These are phyloP conservation scores for Chlamydomonas incerta DNA, from an alignment of 139 green algal genomes.

Conservation along the genomic window DNA sequence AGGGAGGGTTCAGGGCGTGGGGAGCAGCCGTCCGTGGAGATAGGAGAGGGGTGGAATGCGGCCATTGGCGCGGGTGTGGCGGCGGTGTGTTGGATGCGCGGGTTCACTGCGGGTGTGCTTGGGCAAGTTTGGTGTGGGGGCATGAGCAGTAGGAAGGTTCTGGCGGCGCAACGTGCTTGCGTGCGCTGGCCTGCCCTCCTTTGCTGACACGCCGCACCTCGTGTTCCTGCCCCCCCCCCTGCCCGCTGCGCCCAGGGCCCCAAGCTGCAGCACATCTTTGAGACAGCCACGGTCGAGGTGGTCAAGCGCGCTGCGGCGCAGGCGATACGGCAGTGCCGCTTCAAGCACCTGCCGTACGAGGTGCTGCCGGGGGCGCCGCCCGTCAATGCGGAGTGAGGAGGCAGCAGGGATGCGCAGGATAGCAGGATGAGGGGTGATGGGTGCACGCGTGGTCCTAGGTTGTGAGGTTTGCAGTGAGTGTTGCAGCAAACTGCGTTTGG, in stretches of 20 bases:
- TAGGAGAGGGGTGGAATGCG: too few relatives aligned
- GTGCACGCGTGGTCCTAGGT: too few relatives aligned
- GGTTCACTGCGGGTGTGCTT: too few relatives aligned
- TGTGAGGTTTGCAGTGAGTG: too few relatives aligned
- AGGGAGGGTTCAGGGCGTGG: too few relatives aligned
- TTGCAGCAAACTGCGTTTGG: too few relatives aligned
- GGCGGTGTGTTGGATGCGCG: too few relatives aligned
- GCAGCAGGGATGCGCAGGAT: background rate
- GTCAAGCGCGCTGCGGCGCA: conserved; percentile 48
- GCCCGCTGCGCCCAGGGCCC: background rate
- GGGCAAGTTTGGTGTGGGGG: background rate
- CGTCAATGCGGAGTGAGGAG: background rate
- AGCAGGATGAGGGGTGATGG: too few relatives aligned
- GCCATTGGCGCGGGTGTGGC: too few relatives aligned
- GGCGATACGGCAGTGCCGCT: conserved; percentile 56
- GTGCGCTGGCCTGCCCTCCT: background rate
- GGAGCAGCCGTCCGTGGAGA: background rate
- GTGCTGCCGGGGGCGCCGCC: conserved; percentile 31
- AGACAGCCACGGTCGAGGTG: background rate
- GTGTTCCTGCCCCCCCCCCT: too few relatives aligned
- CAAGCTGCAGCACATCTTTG: conserved; percentile 38
- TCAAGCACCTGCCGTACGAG: conserved; percentile 53
- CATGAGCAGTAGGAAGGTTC: background rate
- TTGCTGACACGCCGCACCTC: background rate
- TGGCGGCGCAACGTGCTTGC: background rate